Base-by-base conservation (phyloP, 441 rosid genomes). In the Euphorbia schlechtendalii region DNA sequence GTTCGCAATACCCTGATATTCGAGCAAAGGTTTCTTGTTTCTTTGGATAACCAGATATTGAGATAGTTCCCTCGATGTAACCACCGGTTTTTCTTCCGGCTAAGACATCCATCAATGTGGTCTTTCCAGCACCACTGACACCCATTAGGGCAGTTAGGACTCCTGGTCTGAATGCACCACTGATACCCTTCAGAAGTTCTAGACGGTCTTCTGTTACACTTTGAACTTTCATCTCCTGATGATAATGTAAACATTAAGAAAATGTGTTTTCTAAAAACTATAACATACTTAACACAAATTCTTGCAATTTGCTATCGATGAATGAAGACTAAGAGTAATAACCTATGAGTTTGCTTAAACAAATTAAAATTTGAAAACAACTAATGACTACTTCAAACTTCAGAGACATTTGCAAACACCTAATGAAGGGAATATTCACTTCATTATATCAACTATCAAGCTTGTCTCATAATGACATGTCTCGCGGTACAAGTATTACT, bases 201-300 rank as follows among this genome's bases (percentile, higher is more conserved):
- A 83, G 68, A 53, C 73, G 67, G 17, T 76, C 76, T 13, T 79
- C 25, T 1, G 9, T 11, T 8, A 20, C 55, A 18, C 55, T 27
- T 20, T 51, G 55, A 51, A 4, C 24, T 51, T 51, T 51, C 55
- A 51, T 51, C 24, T 18, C 55, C 55, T 51, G 55, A 8, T 18
- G n/a, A 40, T 48, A 11, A 32, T 25, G 10, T 18, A 58, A 8
- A 18, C 0, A 1, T 18, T 3, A 8, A 18, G 8, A 32, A 61
- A 25, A 14, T 5, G 10, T 3, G 15, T 9, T 8, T 6, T 14
- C 5, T n/a, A 12, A 11, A 36, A 52, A 53, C 0, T 34, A 40
- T 13, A 13, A 32, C 34, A 22, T 36, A 10, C 21, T 52, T 5
- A n/a, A n/a, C n/a, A n/a, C n/a, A n/a, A n/a, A n/a, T 51, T 18